These are phyloP conservation scores for Xylaria sp. DNA, from an alignment of 2,329 filamentous ascomycete genomes.

Conservation along the genomic window DNA sequence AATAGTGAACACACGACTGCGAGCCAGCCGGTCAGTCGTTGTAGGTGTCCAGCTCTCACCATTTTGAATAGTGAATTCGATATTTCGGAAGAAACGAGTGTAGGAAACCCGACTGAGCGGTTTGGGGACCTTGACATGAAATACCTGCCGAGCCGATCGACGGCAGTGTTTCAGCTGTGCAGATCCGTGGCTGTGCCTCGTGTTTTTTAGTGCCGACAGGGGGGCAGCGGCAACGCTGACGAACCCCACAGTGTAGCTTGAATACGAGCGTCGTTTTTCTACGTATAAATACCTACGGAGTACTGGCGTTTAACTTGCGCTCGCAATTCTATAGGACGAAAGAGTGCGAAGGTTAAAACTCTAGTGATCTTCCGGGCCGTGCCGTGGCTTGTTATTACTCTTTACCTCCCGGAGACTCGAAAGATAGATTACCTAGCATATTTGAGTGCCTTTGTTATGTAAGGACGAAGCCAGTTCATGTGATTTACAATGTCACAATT, in stretches of 20 bases:
- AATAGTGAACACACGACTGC: conserved; percentile 17
- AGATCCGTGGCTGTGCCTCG: conserved; percentile 29
- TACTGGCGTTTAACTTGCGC: no score
- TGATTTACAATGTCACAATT: not conserved
- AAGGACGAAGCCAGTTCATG: not conserved
- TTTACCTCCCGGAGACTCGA: not conserved
- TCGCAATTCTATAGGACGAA: not conserved
- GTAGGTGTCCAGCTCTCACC: conserved; percentile 1
- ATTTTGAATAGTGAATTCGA: conserved; percentile 12
- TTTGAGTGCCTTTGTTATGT: not conserved
- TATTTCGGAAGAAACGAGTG: not conserved
- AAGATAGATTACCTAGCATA: not conserved
- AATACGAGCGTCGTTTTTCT: conserved; percentile 20
- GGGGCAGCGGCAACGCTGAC: not conserved
- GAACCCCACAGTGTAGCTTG: conserved; percentile 24
- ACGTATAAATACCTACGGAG: no score
- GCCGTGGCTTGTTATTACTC: not conserved
- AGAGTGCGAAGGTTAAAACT: not conserved
- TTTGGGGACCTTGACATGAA: conserved; percentile 11
- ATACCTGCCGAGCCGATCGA: conserved; percentile 1
- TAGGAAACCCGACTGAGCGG: conserved; percentile 15
- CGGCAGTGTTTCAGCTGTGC: conserved; percentile 31
- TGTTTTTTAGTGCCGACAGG: conserved; percentile 27
- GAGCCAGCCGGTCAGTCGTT: conserved; percentile 28
- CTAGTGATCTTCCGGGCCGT: not conserved